Evolutionary conservation across 2,329 filamentous ascomycete species (phyloP), one percentile per base, ranked within the genome.

Genomic region (Exophiala spinifera): DNA sequence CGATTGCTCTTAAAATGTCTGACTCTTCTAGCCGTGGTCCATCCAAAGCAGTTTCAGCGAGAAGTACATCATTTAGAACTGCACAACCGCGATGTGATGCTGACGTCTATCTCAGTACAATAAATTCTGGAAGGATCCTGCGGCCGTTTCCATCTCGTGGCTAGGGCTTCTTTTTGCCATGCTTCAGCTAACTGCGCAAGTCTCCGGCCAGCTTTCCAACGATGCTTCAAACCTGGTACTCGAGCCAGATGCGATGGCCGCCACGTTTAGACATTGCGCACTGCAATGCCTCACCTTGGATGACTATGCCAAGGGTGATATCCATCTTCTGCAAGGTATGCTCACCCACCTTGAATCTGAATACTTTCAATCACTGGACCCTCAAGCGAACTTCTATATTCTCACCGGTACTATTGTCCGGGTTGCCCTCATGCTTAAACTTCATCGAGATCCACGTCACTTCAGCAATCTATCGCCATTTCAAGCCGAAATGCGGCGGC

Each of bases 311-410:
- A 44, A 25, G 23, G 42, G 19, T n/a, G 20, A 44, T n/a, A 44
- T 44, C 3, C 42, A 44, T 44, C 42, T 44, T 13, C 21, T 44
- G 42, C 42, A 44, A 15, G 42, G 42, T 21, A 21, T 44, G 13
- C 42, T 44, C 19, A 44, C 42, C 19, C 42, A 44, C 19, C 42
- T 44, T n/a, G 42, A 44, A 21, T n/a, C 42, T 4, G 42, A 44
- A 28, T 44, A 44, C 23, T 44, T 44, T 21, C 42, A 44, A 21
- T 44, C 42, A n/a, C 20, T 44, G 13, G 42, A 44, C 15, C 42
- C 42, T 21, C 42, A 44, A 28, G 42, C 42, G 19, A 44, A 44
- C 42, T 44, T 44, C 42, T 44, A 44, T 21, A 44, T 44, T 13
- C 23, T 44, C 19, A 44, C 42, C n/a, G 42, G 42, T n/a, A 44